These are phyloP conservation scores for Calonectria hawksworthii DNA, from an alignment of 2,329 filamentous ascomycete species.

Conservation along the genomic window DNA sequence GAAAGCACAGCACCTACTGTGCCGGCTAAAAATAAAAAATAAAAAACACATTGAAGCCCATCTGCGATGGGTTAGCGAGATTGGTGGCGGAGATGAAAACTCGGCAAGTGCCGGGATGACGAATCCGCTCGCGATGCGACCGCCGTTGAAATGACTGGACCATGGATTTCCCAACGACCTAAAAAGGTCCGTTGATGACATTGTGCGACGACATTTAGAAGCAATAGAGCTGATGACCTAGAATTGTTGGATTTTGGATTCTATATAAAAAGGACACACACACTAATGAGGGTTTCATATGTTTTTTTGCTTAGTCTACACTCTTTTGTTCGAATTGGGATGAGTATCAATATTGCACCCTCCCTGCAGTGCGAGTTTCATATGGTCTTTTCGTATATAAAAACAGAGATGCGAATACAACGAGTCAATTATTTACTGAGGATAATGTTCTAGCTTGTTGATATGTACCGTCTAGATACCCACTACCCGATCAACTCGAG, in stretches of 20 bases:
- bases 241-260: background rate
- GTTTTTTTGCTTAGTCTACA: background rate
- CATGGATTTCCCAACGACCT: background rate
- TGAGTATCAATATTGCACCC: background rate
- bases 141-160: background rate
- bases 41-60: background rate
- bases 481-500: background rate
- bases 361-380: background rate
- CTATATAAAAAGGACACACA: background rate
- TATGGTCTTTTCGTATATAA: background rate
- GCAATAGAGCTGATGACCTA: background rate
- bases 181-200: background rate
- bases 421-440: background rate
- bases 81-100: background rate
- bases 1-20: slow-evolving; percentile 38
- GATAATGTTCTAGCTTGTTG: background rate
- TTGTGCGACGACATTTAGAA: background rate
- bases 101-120: background rate
- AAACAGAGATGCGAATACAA: background rate
- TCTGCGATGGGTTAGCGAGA: background rate
- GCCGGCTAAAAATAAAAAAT: background rate
- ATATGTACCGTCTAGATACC: background rate
- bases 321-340: too few species aligned
- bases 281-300: background rate
- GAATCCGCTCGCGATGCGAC: background rate